phyloP scores from a whole-genome alignment of 257 asterid species.

The Plectranthus barbatus region DNA sequence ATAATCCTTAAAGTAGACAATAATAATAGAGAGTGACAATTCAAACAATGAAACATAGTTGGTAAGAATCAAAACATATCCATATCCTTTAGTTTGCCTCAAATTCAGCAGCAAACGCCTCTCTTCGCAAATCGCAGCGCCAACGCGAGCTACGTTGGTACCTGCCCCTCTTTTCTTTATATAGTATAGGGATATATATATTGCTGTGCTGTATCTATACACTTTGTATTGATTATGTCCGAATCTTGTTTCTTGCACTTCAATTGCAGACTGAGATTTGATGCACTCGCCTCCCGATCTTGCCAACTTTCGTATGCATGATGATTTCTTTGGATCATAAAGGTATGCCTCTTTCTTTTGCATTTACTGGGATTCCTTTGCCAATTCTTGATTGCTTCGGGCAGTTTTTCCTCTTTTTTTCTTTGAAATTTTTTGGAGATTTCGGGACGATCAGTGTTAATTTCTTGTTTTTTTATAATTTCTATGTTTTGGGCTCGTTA shows the following conservation, averaged over 20 bases:
- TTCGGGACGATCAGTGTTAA: slow-evolving; percentile 4
- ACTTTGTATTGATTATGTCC: not conserved
- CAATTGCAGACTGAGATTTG: slow-evolving; percentile 61
- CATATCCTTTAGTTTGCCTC: slow-evolving; percentile 3
- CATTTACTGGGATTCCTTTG: slow-evolving; percentile 12
- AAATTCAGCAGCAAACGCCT: slow-evolving; percentile 20
- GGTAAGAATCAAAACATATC: not conserved
- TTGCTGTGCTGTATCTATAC: not conserved
- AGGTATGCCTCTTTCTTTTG: slow-evolving; percentile 23
- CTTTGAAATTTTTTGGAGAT: slow-evolving; percentile 24
- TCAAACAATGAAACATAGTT: no score
- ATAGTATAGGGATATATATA: not conserved
- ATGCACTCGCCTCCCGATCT: slow-evolving; percentile 65
- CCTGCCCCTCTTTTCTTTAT: not conserved
- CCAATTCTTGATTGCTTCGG: not conserved
- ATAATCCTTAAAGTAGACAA: no score
- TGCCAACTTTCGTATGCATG: slow-evolving; percentile 31
- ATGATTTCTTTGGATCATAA: slow-evolving; percentile 64
- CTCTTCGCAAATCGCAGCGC: slow-evolving; percentile 16
- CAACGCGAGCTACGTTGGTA: slow-evolving; percentile 12
- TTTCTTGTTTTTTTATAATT: not conserved
- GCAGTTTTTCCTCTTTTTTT: not conserved
- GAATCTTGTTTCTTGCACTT: slow-evolving; percentile 5
- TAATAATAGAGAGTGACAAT: no score
- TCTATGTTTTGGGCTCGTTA: not conserved